Evolutionary conservation across 179 eudicot genomes (phyloP).

Genomic region (Monotropa hypopitys): DNA sequence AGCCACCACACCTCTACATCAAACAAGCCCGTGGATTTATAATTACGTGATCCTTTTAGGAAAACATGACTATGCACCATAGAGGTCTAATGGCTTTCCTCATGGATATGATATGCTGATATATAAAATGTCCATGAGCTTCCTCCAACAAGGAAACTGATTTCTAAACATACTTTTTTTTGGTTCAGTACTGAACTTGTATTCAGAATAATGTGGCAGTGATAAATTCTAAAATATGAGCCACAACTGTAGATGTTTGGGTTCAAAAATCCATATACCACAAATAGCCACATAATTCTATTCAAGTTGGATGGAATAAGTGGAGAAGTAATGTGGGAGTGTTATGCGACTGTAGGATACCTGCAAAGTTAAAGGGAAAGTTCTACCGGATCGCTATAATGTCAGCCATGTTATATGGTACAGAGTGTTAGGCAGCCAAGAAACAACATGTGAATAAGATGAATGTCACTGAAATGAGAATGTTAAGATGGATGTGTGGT

Average conservation of each 20-base stretch:
- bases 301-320: too few relatives aligned
- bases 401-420: too few relatives aligned
- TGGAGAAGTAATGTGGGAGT: too few relatives aligned
- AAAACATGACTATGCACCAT: not conserved
- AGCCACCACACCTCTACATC: constrained; percentile 3
- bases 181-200: not conserved
- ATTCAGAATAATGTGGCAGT: not conserved
- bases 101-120: not conserved
- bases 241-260: not conserved
- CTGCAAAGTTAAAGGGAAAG: too few relatives aligned
- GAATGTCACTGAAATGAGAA: too few relatives aligned
- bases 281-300: not conserved
- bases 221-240: not conserved
- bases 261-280: not conserved
- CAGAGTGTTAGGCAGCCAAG: too few relatives aligned
- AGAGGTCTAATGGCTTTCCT: not conserved
- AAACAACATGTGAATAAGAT: too few relatives aligned
- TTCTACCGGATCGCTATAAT: too few relatives aligned
- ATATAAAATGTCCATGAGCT: not conserved
- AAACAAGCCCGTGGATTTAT: not conserved
- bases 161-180: not conserved
- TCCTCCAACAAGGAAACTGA: not conserved
- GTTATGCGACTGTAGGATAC: too few relatives aligned
- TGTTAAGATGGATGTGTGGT: too few relatives aligned
- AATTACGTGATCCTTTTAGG: not conserved